phyloP scores from a whole-genome alignment of 1,284 basidiomycete species.

The Leccinum ponderosum region DNA sequence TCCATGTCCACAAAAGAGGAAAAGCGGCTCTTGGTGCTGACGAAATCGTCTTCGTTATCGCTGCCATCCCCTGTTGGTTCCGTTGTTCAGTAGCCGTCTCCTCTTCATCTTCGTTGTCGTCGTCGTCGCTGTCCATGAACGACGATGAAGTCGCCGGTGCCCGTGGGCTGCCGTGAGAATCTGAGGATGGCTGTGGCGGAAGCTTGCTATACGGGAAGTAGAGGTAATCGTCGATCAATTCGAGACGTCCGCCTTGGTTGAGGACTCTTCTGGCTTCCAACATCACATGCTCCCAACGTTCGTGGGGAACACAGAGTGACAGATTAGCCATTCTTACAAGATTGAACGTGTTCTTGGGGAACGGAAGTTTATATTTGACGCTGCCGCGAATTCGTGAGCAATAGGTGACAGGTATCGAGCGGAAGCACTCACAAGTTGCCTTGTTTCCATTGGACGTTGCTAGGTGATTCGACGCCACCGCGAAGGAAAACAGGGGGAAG shows the following conservation, averaged over 20 bases:
- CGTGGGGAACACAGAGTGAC: conserved; percentile 55
- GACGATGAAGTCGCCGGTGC: conserved; percentile 12
- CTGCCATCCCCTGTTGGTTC: conserved; percentile 8
- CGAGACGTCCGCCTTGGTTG: conserved; percentile 57
- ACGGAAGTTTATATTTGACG: conserved; percentile 55
- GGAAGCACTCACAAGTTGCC: conserved; percentile 62
- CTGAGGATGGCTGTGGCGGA: conserved; percentile 13
- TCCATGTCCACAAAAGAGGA: conserved; percentile 24
- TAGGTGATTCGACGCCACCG: conserved; percentile 31
- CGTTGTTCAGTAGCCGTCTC: conserved; percentile 5
- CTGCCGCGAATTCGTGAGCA: conserved; percentile 38
- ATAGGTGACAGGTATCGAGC: neutral
- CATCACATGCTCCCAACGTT: conserved; percentile 59
- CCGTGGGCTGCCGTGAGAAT: conserved; percentile 2
- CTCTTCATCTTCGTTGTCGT: neutral
- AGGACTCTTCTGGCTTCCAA: conserved; percentile 62
- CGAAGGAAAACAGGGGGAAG: conserved; percentile 47
- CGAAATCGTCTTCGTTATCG: conserved; percentile 28
- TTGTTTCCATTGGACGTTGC: conserved; percentile 55
- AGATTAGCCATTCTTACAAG: conserved; percentile 70
- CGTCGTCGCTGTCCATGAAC: conserved; percentile 13
- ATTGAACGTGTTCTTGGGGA: conserved; percentile 62
- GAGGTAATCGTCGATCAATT: conserved; percentile 71
- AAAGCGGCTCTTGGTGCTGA: conserved; percentile 35
- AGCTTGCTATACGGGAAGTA: conserved; percentile 54